Evolutionary conservation across 306 rosid species (phyloP).

Genomic region (Rubus parviflorus): DNA sequence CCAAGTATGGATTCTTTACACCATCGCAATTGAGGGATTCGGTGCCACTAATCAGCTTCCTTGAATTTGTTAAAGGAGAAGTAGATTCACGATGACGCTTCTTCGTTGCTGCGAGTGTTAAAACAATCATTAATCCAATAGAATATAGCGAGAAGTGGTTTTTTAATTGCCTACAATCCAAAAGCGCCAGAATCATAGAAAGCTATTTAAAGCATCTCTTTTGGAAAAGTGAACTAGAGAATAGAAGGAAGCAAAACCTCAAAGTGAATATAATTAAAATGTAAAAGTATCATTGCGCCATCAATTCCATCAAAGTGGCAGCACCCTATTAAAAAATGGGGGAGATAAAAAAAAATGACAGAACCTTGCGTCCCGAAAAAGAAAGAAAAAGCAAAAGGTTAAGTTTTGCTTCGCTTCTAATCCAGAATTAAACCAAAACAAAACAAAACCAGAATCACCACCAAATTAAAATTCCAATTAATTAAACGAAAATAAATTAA

Average conservation of each 20-base stretch:
- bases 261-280: slow-evolving; percentile 13
- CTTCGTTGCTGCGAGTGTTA: slow-evolving; percentile 54
- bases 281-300: slow-evolving; percentile 20
- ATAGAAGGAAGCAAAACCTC: slow-evolving; percentile 26
- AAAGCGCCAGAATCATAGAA: slow-evolving; percentile 31
- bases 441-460: slow-evolving; percentile 18
- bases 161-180: background rate
- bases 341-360: background rate
- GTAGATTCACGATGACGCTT: slow-evolving; percentile 63
- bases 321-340: slow-evolving; percentile 18
- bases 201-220: slow-evolving; percentile 25
- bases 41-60: slow-evolving; percentile 43
- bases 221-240: slow-evolving; percentile 23
- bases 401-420: slow-evolving; percentile 44
- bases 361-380: slow-evolving; percentile 36
- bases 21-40: slow-evolving; percentile 41
- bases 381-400: slow-evolving; percentile 38
- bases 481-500: background rate
- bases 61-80: slow-evolving; percentile 46
- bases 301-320: slow-evolving; percentile 20
- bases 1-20: slow-evolving; percentile 46
- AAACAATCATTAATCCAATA: background rate
- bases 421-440: slow-evolving; percentile 26
- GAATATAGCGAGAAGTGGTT: background rate
- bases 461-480: background rate